Evolutionary conservation across 2,329 filamentous ascomycete species (phyloP).

Genomic region (Hypomyces perniciosus): DNA sequence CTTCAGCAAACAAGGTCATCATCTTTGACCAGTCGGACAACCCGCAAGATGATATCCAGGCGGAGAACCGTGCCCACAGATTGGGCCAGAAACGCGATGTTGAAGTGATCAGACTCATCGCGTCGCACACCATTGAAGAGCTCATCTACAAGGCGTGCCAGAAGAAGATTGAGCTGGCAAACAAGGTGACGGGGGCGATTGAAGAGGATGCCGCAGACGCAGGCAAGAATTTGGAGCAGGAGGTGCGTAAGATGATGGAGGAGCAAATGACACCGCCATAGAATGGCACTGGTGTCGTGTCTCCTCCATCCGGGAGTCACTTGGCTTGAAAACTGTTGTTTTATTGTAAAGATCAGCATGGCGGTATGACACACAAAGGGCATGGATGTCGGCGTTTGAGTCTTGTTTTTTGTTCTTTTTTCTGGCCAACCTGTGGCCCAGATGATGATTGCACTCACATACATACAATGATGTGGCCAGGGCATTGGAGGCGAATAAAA

Average conservation of each 20-base stretch:
- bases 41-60: conserved; percentile 96
- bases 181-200: conserved; percentile 44
- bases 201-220: conserved; percentile 25
- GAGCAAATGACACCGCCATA: conserved; percentile 35
- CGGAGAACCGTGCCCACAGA: conserved; percentile 92
- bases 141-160: conserved; percentile 86
- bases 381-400: not conserved
- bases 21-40: conserved; percentile 98
- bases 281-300: conserved; percentile 16
- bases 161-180: conserved; percentile 86
- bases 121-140: conserved; percentile 79
- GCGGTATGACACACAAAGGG: not conserved
- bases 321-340: not conserved
- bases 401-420: conserved; percentile 1
- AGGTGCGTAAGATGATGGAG: conserved; percentile 39
- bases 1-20: conserved; percentile 93
- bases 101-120: conserved; percentile 82
- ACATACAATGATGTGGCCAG: too few relatives aligned
- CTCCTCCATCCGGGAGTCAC: not conserved
- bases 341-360: not conserved
- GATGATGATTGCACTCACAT: too few relatives aligned
- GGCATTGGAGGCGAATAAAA: too few relatives aligned
- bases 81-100: conserved; percentile 88
- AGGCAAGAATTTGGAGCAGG: conserved; percentile 35
- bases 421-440: too few relatives aligned